Percentiles rank a stretch among this genome's conserved stretches.
Conservation (phyloP, 2,329 filamentous ascomycete genomes). For the Fusarium sp. region DNA sequence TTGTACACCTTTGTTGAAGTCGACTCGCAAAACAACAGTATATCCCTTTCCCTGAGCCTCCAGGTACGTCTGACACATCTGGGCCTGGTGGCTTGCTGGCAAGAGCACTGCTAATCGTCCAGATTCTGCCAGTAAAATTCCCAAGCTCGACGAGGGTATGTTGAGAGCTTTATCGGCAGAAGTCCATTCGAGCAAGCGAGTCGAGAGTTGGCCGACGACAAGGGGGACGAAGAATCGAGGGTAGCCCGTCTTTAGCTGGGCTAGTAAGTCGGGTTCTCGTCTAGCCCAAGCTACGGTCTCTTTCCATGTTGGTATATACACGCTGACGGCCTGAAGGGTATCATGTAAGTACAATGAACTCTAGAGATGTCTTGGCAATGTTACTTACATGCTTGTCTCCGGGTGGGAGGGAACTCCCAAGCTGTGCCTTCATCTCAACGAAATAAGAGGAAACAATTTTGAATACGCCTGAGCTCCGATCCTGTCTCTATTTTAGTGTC, state of each 20-base stretch:
- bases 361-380: neutral
- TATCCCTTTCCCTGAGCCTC: neutral
- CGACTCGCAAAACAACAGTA: conserved; percentile 16
- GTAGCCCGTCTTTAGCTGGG: conserved; percentile 48
- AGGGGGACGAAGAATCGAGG: conserved; percentile 51
- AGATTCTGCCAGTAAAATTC: neutral
- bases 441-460: too few relatives aligned
- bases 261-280: conserved; percentile 40
- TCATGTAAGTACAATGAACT: neutral
- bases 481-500: neutral
- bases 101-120: conserved; percentile 32
- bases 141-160: neutral
- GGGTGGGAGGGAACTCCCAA: conserved; percentile 47
- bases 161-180: neutral
- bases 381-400: conserved; percentile 49
- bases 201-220: conserved; percentile 41
- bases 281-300: conserved; percentile 48
- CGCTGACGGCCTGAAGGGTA: conserved; percentile 47
- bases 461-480: too few relatives aligned
- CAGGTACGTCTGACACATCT: conserved; percentile 41
- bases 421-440: conserved; percentile 14
- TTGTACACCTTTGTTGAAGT: conserved; percentile 10
- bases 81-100: conserved; percentile 29
- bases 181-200: conserved; percentile 38
- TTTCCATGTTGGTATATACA: conserved; percentile 52